Evolutionary conservation across 139 green algal species (phyloP), one percentile per base, ranked within the genome.

Genomic region (Chlamydomonas sp.): DNA sequence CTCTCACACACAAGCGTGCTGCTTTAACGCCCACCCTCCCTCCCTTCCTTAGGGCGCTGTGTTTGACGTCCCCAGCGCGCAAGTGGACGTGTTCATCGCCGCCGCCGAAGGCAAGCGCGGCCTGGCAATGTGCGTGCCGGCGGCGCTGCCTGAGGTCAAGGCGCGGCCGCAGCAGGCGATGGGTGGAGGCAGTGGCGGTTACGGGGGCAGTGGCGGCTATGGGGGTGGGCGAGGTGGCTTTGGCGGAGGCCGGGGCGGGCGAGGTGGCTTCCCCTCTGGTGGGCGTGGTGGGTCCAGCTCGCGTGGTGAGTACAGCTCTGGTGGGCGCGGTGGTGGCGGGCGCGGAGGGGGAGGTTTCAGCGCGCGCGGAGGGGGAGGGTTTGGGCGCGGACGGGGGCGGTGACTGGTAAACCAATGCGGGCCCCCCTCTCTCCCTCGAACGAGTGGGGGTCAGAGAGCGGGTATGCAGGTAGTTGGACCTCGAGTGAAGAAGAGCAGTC

Each of bases 91-190:
- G 16, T 66, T 66, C 33, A 4, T 66, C 59, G 43, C 39, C 13
- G 10, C 20, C 8, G 59, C 59, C 39, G 59, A 66, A 33, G 59
- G 59, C 33, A 66, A 66, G 59, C 22, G 5, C 29, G 59, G 59
- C n/a, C 33, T 66, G 31, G 8, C 16, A 8, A 39, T 66, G 13
- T 8, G 39, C 4, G 59, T 39, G 16, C 26, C 59, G 20, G 43
- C 59, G 20, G 24, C 59, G 13, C 59, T 66, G 24, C 59, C 59
- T 26, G 59, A 66, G 59, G 33, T 66, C 29, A 66, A 66, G 59
- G 31, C 59, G 8, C n/a, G 59, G 10, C 31, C 59, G 20, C 59
- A 66, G 59, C 31, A 43, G 20, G 26, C 59, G 31, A 6, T 10
- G 20, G 33, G 59, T 66, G 13, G 13, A 50, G 39, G 39, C 39